Percentiles rank a stretch among this genome's conserved stretches.
Evolutionary conservation across 495 filamentous ascomycete genomes (phyloP).

Genomic region (Hypoxylon lienhwacheense): DNA sequence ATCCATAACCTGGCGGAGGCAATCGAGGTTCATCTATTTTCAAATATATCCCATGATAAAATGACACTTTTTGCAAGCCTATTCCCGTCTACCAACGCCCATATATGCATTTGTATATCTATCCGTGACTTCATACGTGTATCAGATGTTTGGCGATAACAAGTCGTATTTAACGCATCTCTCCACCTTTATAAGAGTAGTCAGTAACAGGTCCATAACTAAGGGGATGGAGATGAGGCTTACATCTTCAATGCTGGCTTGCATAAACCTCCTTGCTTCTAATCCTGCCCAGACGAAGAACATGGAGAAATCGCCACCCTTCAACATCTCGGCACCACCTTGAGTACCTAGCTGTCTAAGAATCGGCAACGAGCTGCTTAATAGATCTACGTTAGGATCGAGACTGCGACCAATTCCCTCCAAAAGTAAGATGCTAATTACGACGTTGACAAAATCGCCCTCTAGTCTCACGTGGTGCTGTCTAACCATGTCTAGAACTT

Average conservation of each 20-base stretch:
- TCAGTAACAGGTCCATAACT: constrained; percentile 24
- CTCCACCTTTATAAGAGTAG: constrained; percentile 55
- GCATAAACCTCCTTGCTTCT: constrained; percentile 83
- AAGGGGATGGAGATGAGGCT: constrained; percentile 31
- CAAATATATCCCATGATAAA: constrained; percentile 1
- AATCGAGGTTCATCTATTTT: constrained; percentile 13
- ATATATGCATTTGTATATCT: constrained; percentile 22
- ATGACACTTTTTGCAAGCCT: constrained; percentile 7
- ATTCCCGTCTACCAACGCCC: constrained; percentile 15
- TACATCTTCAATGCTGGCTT: constrained; percentile 86
- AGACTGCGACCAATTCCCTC: constrained; percentile 91
- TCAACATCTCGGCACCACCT: constrained; percentile 66
- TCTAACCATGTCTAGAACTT: constrained; percentile 91
- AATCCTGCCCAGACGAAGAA: constrained; percentile 91
- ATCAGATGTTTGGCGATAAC: constrained; percentile 76
- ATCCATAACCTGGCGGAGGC: constrained; percentile 2
- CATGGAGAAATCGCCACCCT: constrained; percentile 85
- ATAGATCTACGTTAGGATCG: constrained; percentile 83
- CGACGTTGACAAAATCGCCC: constrained; percentile 98
- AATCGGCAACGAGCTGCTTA: constrained; percentile 86
- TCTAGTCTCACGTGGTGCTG: constrained; percentile 92
- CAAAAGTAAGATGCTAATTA: constrained; percentile 88
- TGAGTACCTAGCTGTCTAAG: constrained; percentile 83
- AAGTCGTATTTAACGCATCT: constrained; percentile 82
- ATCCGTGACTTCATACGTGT: constrained; percentile 6